Base-by-base conservation (phyloP, 306 rosid genomes). In the Prunus dulcis region DNA sequence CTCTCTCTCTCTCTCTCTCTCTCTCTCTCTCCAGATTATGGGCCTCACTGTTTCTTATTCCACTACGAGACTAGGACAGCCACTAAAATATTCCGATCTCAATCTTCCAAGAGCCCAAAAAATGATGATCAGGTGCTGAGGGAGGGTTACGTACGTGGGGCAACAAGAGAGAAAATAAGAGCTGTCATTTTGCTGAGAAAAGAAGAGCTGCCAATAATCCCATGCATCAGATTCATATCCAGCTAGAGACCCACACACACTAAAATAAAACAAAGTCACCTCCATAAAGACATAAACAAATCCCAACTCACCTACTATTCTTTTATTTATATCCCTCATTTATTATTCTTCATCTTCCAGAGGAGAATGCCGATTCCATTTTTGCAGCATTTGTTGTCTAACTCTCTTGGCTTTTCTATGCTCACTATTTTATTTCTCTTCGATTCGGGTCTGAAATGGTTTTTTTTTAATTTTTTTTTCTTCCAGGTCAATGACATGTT, bases 361-460 rank as follows among this genome's bases (percentile, higher is more conserved):
- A 12, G 27, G 69, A 46, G 14, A 73, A 76, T 55, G 64, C 17
- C 46, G 55, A 41, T 52, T 62, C 43, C 73, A 60, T 0, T 23
- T 67, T 83, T 75, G 78, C 83, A 70, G 55, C 75, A 32, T 60
- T 75, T 43, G 64, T 20, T 57, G 75, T 64, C 81, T 58, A 43
- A 18, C 66, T 55, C 32, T 6, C 64, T 71, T 64, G 77, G 81
- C 69, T 53, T 63, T 81, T 53, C 30, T 30, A 25, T 65, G n/a
- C 13, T n/a, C 10, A 65, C n/a, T 25, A 43, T 57, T 73, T 64
- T 43, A 10, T 38, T 7, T 51, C 4, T 51, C 3, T 47, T 68
- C 41, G 41, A 23, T 12, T 68, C 4, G 14, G 0, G 51, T 12
- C 51, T 10, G 13, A 46, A 15, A 46, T 46, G 12, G 12, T 11